These are phyloP conservation scores for Uronychia setigera DNA, from an alignment of 73 alveolate species.

Conservation along the genomic window DNA sequence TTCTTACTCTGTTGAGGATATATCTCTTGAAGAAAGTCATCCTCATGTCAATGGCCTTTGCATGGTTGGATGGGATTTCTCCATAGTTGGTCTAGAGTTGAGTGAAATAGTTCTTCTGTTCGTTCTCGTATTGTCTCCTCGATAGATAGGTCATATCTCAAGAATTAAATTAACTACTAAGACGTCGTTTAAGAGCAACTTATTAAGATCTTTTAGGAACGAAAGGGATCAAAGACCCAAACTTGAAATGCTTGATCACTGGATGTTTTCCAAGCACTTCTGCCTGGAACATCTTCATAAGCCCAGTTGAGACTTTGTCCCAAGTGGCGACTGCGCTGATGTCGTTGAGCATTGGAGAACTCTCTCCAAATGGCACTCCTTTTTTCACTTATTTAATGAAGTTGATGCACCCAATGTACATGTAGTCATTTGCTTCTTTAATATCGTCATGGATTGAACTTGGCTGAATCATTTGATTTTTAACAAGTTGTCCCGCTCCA, in stretches of 20 bases:
- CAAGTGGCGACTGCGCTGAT: conserved; percentile 92
- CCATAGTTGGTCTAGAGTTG: conserved; percentile 41
- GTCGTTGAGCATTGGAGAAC: conserved; percentile 96
- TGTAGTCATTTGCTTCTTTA: conserved; percentile 72
- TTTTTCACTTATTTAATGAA: conserved; percentile 90
- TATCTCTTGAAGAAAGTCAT: conserved; percentile 46
- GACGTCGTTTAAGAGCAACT: background rate
- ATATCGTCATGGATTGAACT: conserved; percentile 83
- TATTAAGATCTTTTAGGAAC: conserved; percentile 29
- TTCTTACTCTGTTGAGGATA: conserved; percentile 22
- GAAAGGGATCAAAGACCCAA: conserved; percentile 86
- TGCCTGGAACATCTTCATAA: conserved; percentile 96
- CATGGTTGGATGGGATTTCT: conserved; percentile 48
- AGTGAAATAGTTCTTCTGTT: conserved; percentile 28
- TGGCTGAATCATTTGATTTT: conserved; percentile 81
- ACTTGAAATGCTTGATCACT: conserved; percentile 95
- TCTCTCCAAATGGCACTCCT: conserved; percentile 97
- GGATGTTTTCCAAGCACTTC: conserved; percentile 95
- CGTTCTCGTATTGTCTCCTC: conserved; percentile 2
- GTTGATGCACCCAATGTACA: conserved; percentile 93
- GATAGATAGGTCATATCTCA: conserved; percentile 6
- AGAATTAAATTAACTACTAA: background rate
- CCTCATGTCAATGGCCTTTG: conserved; percentile 33
- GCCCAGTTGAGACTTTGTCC: conserved; percentile 95
- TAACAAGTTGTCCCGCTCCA: conserved; percentile 95